Base-by-base conservation (phyloP, 768 basidiomycete species). In the Leccinum uliginosum region DNA sequence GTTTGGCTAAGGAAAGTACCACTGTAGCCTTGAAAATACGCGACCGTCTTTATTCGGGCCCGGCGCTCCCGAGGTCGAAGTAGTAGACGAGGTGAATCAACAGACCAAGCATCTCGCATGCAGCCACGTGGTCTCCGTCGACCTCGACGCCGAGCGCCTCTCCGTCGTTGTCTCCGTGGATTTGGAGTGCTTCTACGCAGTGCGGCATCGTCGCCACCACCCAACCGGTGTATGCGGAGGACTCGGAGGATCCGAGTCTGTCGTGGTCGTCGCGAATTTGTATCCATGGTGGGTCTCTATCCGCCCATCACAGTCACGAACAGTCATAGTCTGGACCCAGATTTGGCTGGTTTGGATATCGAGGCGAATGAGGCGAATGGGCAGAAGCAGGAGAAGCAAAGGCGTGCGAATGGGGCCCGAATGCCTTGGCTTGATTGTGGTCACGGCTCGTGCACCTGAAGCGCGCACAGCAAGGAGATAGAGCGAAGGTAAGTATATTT, bases 161-260 rank as follows among this genome's bases (percentile, higher is more conserved):
- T n/a, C 44, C 51, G 0, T 61, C 66, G 14, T 59, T 58, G 45
- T 64, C 67, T 30, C 57, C 62, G 26, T 58, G 55, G 38, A 61
- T 40, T 38, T 32, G 58, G 3, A 54, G 29, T 4, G 48, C 55
- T 34, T 55, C 57, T 7, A 55, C 46, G 15, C 57, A 52, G 30
- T 30, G 30, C 30, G 5, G 30, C 30, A 30, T 30, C 17, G 57
- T 58, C 15, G 32, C 6, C 43, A 45, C 40, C n/a, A n/a, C 15
- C 67, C 67, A 38, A 67, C 19, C 19, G 67, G 67, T n/a, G 67
- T 67, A 12, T 67, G 62, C 9, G 67, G 67, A 15, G 56, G 59
- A n/a, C n/a, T n/a, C n/a, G n/a, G n/a, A 56, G 67, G 67, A 56
- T 67, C 67, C 6, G 67, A 69, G 56, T 67, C 65, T 6, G 67